Evolutionary conservation across 768 basidiomycete species (phyloP), one percentile per base, ranked within the genome.

Genomic region (Russula sp.): DNA sequence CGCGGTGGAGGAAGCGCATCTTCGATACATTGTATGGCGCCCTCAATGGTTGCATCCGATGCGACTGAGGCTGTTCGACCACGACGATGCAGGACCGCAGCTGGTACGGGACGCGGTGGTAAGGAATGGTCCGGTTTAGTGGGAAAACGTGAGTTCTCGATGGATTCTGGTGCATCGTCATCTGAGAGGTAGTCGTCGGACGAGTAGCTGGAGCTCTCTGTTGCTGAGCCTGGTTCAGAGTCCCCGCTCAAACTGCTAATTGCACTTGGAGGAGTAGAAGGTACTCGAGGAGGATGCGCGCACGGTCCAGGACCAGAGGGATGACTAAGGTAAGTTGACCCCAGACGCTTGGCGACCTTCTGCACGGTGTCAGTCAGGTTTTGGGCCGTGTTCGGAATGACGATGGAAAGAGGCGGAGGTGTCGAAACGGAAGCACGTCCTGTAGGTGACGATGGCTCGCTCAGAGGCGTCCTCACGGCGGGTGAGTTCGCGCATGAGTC

Each of bases 321-420:
- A 34, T 70, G 71, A 30, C 71, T 70, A 61, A 80, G 72, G 51
- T 77, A 77, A 42, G 74, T 73, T 22, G 72, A 74, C 8, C 79
- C 87, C 59, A 88, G 71, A 32, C 84, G 81, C 62, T 83, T 84
- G 24, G 84, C 83, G 64, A 88, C 78, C 55, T 79, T 80, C 59
- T 83, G 81, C 61, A 87, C 83, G 36, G 84, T 79, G 46, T 84
- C 81, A 20, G 82, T 78, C 67, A 84, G 69, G 26, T 64, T 64
- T 42, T 72, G 70, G 32, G 78, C 75, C 0, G 59, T 52, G 50
- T 18, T 57, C 18, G 64, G 64, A 36, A 65, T 61, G 32, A 61
- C 54, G n/a, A 65, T 65, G 32, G 64, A 52, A 76, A 36, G 78
- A 67, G 24, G 72, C 34, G 64, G 55, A 1, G 64, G 64, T 1